Conservation (phyloP, 805 yeast genomes). For the Candida methanosorbosa region DNA sequence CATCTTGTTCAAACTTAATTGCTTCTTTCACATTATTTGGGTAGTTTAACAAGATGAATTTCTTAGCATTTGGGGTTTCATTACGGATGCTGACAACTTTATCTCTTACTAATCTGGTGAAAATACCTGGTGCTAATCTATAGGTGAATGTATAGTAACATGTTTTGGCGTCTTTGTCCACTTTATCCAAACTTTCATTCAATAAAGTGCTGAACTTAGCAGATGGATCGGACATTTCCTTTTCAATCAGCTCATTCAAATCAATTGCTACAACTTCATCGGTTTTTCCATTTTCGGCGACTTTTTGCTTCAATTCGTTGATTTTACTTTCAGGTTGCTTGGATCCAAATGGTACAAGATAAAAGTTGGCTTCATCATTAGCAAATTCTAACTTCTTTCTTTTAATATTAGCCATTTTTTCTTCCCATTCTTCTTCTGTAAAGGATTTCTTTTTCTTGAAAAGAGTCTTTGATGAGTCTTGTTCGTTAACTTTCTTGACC, state of each 20-base stretch:
- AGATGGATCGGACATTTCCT: constrained; percentile 32
- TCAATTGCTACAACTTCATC: constrained; percentile 28
- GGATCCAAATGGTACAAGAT: constrained; percentile 20
- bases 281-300: constrained; percentile 3
- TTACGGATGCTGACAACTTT: constrained; percentile 16
- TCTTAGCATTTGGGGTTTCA: constrained; percentile 28
- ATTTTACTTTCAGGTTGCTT: constrained; percentile 2
- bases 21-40: constrained; percentile 61
- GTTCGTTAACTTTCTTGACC: constrained; percentile 21
- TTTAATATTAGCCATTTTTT: constrained; percentile 25
- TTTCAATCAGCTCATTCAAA: constrained; percentile 38
- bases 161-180: constrained; percentile 18
- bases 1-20: constrained; percentile 63
- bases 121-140: constrained; percentile 32
- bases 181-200: constrained; percentile 27
- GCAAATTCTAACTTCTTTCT: constrained; percentile 21
- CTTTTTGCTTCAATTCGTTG: constrained; percentile 6
- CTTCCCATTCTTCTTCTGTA: constrained; percentile 39
- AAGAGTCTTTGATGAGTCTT: constrained; percentile 21
- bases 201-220: constrained; percentile 46
- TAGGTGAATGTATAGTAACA: constrained; percentile 22
- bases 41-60: constrained; percentile 45
- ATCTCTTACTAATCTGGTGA: constrained; percentile 41
- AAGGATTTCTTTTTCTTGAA: constrained; percentile 30
- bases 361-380: constrained; percentile 14